phyloP scores from a whole-genome alignment of 2,329 filamentous ascomycete genomes.

The Dactylellina parvicollis region DNA sequence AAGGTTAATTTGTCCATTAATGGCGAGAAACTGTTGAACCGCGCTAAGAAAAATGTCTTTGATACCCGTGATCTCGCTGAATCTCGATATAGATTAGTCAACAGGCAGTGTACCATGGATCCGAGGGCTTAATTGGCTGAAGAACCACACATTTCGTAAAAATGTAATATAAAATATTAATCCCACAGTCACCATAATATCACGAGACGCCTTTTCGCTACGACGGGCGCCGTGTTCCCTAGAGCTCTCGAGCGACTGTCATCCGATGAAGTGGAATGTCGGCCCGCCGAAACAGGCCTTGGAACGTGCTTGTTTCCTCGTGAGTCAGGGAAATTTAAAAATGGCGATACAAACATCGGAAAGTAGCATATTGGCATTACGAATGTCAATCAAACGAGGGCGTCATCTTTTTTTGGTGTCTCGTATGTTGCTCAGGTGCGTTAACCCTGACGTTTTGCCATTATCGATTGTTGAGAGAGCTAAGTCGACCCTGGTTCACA shows the following conservation, averaged over 20 bases:
- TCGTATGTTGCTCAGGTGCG: conserved; percentile 1
- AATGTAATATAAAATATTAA: neutral
- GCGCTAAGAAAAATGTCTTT: neutral
- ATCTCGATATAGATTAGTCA: neutral
- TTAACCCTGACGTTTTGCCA: conserved; percentile 39
- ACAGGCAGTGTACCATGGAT: neutral
- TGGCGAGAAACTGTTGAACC: neutral
- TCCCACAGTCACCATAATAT: neutral
- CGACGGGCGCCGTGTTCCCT: conserved; percentile 23
- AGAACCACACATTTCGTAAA: neutral
- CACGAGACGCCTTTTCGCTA: conserved; percentile 17
- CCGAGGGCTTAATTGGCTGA: neutral
- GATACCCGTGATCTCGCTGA: conserved; percentile 9
- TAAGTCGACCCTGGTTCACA: neutral
- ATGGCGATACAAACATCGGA: conserved; percentile 19
- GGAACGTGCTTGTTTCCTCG: conserved; percentile 19
- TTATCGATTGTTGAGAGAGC: conserved; percentile 24
- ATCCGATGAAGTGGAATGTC: conserved; percentile 11
- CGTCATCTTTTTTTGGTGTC: conserved; percentile 10
- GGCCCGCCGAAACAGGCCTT: conserved; percentile 8
- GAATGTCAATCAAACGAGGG: conserved; percentile 26
- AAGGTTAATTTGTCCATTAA: too few species aligned
- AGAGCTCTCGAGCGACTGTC: conserved; percentile 9
- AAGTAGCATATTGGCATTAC: conserved; percentile 44
- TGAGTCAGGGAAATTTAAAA: conserved; percentile 29